These are phyloP conservation scores for Colletotrichum musae DNA, from an alignment of 2,329 filamentous ascomycete species.

Conservation along the genomic window DNA sequence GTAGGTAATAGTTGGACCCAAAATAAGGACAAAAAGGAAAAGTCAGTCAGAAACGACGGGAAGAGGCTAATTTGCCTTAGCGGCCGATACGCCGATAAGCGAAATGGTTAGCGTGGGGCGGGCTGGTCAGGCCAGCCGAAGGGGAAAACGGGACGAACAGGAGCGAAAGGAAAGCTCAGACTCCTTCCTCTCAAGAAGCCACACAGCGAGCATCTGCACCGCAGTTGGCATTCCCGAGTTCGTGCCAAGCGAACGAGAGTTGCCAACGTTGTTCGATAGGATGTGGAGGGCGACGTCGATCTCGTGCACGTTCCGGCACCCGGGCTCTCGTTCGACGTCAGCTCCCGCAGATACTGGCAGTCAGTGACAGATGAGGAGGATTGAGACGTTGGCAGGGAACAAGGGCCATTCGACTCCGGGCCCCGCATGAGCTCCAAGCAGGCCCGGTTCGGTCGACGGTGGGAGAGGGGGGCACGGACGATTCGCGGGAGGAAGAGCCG, in stretches of 20 bases:
- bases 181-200: not conserved
- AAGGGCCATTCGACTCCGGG: slow-evolving; percentile 30
- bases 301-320: not conserved
- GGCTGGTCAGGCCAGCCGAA: slow-evolving; percentile 1
- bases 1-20: not conserved
- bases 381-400: slow-evolving; percentile 24
- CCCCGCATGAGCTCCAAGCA: slow-evolving; percentile 37
- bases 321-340: slow-evolving; percentile 9
- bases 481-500: slow-evolving; percentile 29
- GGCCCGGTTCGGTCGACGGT: not conserved
- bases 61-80: slow-evolving; percentile 33
- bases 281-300: not conserved
- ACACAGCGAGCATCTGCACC: not conserved
- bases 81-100: slow-evolving; percentile 38
- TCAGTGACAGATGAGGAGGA: not conserved
- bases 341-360: not conserved
- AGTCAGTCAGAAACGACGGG: slow-evolving; percentile 9
- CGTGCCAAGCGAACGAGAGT: slow-evolving; percentile 11
- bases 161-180: not conserved
- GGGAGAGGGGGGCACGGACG: slow-evolving; percentile 33
- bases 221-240: not conserved
- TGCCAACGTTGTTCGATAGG: not conserved
- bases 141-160: slow-evolving; percentile 27
- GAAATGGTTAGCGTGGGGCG: slow-evolving; percentile 30
- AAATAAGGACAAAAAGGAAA: slow-evolving; percentile 30